These are phyloP conservation scores for Kandelia obovata DNA, from an alignment of 345 rosid species.

Conservation along the genomic window DNA sequence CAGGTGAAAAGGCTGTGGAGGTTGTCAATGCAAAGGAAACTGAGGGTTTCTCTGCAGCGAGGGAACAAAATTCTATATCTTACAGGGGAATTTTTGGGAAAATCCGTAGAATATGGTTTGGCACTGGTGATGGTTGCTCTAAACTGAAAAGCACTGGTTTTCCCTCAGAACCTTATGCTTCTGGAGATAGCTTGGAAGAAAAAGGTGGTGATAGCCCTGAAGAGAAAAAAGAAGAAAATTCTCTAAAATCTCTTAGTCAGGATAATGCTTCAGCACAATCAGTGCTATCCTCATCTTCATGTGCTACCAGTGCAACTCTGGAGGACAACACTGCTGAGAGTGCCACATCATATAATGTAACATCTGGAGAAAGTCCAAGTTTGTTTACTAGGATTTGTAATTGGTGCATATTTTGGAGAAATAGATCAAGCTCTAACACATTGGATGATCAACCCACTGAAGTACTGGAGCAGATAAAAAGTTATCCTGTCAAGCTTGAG, in stretches of 20 bases:
- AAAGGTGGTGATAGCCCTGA: conserved; percentile 20
- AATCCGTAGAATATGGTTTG: conserved; percentile 49
- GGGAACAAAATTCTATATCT: conserved; percentile 31
- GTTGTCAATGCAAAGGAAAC: conserved; percentile 9
- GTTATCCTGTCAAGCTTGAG: conserved; percentile 26
- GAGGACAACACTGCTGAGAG: conserved; percentile 22
- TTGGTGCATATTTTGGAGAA: conserved; percentile 38
- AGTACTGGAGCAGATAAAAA: conserved; percentile 21
- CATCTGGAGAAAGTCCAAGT: conserved; percentile 23
- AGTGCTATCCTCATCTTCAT: conserved; percentile 20
- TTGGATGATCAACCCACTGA: conserved; percentile 27
- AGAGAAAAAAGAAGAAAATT: conserved; percentile 23
- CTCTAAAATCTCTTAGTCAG: conserved; percentile 15
- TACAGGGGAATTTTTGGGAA: conserved; percentile 37
- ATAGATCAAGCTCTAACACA: conserved; percentile 19
- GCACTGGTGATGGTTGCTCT: conserved; percentile 21
- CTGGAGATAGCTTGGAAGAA: conserved; percentile 23
- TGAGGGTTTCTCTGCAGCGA: conserved; percentile 11
- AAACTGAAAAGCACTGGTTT: conserved; percentile 19
- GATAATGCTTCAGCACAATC: conserved; percentile 11
- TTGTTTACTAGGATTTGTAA: conserved; percentile 31
- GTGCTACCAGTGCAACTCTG: conserved; percentile 21
- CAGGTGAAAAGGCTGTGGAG: conserved; percentile 16
- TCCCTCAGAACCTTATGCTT: conserved; percentile 12
- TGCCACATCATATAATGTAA: conserved; percentile 19